phyloP scores from a whole-genome alignment of 768 basidiomycete genomes.

The Kwoniella sp. region DNA sequence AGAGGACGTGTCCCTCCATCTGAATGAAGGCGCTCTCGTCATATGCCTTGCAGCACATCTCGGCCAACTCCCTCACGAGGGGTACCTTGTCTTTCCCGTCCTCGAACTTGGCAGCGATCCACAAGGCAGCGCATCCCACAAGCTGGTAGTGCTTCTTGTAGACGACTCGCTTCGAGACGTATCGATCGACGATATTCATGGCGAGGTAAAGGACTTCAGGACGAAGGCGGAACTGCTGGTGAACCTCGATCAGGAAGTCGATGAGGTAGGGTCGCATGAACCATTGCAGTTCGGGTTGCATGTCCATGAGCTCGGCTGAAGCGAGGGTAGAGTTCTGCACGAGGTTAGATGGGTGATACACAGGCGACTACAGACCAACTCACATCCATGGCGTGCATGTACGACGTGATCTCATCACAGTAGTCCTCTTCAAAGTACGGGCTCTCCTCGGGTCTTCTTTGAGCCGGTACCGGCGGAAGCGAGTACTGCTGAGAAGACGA shows the following conservation, averaged over 20 bases:
- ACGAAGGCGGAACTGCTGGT: slow-evolving; percentile 93
- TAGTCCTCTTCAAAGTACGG: slow-evolving; percentile 90
- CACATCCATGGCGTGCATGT: slow-evolving; percentile 99
- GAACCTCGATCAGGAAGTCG: slow-evolving; percentile 97
- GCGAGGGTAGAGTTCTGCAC: slow-evolving; percentile 76
- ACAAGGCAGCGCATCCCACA: slow-evolving; percentile 94
- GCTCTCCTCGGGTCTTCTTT: slow-evolving; percentile 29
- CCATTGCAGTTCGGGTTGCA: slow-evolving; percentile 98
- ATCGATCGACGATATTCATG: slow-evolving; percentile 97
- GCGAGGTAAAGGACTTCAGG: slow-evolving; percentile 98
- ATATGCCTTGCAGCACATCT: slow-evolving; percentile 94
- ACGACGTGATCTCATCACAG: slow-evolving; percentile 79
- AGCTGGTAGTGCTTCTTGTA: slow-evolving; percentile 99
- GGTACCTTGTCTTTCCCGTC: slow-evolving; percentile 98
- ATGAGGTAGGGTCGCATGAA: slow-evolving; percentile 98
- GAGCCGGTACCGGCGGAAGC: slow-evolving; percentile 4
- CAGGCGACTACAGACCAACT: slow-evolving; percentile 47
- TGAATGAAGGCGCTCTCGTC: slow-evolving; percentile 97
- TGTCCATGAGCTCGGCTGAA: slow-evolving; percentile 94
- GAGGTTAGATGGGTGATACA: slow-evolving; percentile 5
- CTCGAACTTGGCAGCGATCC: slow-evolving; percentile 99
- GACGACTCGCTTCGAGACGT: slow-evolving; percentile 95
- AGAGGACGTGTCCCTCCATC: slow-evolving; percentile 96
- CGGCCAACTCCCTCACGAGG: slow-evolving; percentile 85
- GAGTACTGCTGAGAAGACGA: slow-evolving; percentile 10